Percentiles rank a stretch among this genome's conserved stretches.
Conservation (phyloP, 495 filamentous ascomycete genomes). For the Entonaema liquescens region DNA sequence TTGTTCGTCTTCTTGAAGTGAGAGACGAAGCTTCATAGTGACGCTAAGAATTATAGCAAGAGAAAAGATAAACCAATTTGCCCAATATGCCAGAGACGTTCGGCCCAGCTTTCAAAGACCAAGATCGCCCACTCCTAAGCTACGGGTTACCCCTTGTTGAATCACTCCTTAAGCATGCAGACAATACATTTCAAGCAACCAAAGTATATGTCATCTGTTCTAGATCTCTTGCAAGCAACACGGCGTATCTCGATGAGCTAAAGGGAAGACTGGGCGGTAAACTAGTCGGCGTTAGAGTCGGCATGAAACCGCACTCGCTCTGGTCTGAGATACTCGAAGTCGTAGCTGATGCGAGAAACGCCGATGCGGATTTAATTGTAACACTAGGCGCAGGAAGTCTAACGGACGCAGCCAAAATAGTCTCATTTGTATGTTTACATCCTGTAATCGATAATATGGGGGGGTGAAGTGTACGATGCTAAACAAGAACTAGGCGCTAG, state of each 20-base stretch:
- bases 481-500: constrained; percentile 46
- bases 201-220: constrained; percentile 67
- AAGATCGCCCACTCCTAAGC: constrained; percentile 42
- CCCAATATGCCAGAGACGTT: constrained; percentile 34
- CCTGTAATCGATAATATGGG: neutral
- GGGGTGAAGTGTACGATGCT: neutral
- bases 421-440: constrained; percentile 55
- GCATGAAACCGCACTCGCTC: constrained; percentile 66
- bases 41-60: neutral
- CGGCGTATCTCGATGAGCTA: constrained; percentile 55
- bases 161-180: constrained; percentile 49
- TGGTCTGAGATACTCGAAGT: constrained; percentile 67
- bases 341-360: constrained; percentile 52
- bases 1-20: neutral
- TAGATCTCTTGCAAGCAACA: constrained; percentile 59
- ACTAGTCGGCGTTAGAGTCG: constrained; percentile 59
- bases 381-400: constrained; percentile 68
- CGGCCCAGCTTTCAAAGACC: constrained; percentile 36
- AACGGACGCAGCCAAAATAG: constrained; percentile 67
- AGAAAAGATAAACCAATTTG: neutral
- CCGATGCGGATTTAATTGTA: constrained; percentile 61
- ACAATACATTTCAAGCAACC: constrained; percentile 53
- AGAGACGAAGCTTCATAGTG: neutral
- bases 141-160: constrained; percentile 49
- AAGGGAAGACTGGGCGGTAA: constrained; percentile 50